Evolutionary conservation across 495 filamentous ascomycete species (phyloP).

Genomic region (Hypoxylon lienhwacheense): DNA sequence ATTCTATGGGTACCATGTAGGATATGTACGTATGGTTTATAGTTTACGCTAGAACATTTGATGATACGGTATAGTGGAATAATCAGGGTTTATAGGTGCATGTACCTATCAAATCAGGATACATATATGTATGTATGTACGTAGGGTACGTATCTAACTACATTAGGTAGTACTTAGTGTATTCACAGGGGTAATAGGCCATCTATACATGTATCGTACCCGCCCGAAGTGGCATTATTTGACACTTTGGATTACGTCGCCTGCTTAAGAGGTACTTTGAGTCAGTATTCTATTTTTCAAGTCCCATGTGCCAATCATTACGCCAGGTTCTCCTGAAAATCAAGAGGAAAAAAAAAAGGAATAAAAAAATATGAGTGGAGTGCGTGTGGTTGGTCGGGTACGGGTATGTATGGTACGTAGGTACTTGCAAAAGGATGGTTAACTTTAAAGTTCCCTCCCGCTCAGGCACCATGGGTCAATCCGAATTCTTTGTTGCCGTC

Average conservation of each 20-base stretch:
- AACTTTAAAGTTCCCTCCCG: too few species aligned
- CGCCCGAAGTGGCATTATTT: conserved; percentile 5
- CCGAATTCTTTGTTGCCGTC: conserved; percentile 19
- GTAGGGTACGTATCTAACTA: conserved; percentile 8
- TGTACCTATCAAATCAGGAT: conserved; percentile 2
- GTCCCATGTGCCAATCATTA: conserved; percentile 30
- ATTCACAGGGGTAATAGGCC: neutral
- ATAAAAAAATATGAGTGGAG: too few species aligned
- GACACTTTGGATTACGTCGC: conserved; percentile 22
- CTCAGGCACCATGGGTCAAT: conserved; percentile 20
- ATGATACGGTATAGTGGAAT: too few species aligned
- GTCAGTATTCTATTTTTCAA: too few species aligned
- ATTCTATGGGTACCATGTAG: too few species aligned
- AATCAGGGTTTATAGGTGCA: too few species aligned
- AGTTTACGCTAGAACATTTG: too few species aligned
- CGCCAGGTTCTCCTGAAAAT: conserved; percentile 21
- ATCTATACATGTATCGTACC: conserved; percentile 1
- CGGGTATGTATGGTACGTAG: too few species aligned
- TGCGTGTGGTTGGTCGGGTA: too few species aligned
- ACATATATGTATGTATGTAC: neutral
- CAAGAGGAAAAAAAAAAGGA: conserved; percentile 3
- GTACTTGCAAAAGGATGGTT: too few species aligned
- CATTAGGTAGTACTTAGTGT: neutral
- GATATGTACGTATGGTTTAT: too few species aligned
- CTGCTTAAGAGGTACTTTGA: too few species aligned